These are phyloP conservation scores for Fusarium beomiforme DNA, from an alignment of 2,329 filamentous ascomycete genomes.

Conservation along the genomic window DNA sequence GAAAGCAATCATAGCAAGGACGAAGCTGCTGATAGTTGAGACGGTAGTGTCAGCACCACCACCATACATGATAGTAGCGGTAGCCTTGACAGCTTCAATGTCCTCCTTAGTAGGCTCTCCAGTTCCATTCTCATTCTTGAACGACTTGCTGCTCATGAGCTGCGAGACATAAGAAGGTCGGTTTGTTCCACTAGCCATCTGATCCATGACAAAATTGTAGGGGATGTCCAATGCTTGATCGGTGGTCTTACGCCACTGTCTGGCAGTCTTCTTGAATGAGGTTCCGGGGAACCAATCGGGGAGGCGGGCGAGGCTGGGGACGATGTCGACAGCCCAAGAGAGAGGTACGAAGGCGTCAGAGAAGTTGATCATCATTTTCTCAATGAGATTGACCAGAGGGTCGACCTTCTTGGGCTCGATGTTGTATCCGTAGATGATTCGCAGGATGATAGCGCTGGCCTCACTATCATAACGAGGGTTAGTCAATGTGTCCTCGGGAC, in stretches of 20 bases:
- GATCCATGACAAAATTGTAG: conserved; percentile 44
- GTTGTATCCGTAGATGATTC: conserved; percentile 47
- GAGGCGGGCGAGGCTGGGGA: conserved; percentile 45
- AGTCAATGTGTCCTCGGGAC: background rate
- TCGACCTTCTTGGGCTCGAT: conserved; percentile 45
- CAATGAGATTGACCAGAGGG: conserved; percentile 44
- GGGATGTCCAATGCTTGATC: conserved; percentile 37
- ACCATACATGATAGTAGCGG: conserved; percentile 43
- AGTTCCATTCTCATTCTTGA: conserved; percentile 1
- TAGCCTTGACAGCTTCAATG: conserved; percentile 39
- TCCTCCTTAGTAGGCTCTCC: conserved; percentile 22
- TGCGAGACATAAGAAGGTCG: conserved; percentile 43
- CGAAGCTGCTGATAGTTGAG: conserved; percentile 36
- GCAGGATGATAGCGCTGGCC: conserved; percentile 42
- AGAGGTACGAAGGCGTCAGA: conserved; percentile 43
- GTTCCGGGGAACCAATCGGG: conserved; percentile 46
- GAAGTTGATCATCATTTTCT: conserved; percentile 44
- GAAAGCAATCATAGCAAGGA: conserved; percentile 41
- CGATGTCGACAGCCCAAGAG: conserved; percentile 48
- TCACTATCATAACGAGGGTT: conserved; percentile 28
- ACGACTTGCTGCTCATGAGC: conserved; percentile 33
- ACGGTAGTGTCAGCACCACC: conserved; percentile 46
- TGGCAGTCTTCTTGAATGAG: conserved; percentile 45
- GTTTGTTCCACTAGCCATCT: conserved; percentile 36
- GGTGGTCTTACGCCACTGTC: conserved; percentile 37